Percentiles rank a stretch among this genome's conserved stretches.
These are phyloP conservation scores for Fusarium mundagurra DNA, from an alignment of 2,329 filamentous ascomycete genomes.

Conservation along the genomic window DNA sequence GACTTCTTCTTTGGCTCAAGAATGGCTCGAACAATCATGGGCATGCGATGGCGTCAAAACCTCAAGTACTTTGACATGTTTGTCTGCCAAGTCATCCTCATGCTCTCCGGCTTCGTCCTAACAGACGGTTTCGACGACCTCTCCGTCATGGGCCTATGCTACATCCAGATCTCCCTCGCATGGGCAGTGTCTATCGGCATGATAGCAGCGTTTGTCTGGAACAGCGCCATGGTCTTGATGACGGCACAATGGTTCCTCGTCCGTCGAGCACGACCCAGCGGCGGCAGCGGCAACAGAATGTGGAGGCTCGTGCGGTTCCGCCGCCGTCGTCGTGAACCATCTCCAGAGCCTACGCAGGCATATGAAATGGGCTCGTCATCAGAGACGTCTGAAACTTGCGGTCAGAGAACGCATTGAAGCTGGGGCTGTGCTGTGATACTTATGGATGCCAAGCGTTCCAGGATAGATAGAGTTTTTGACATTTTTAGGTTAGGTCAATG, in stretches of 20 bases:
- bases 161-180: slow-evolving; percentile 6
- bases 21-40: background rate
- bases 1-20: background rate
- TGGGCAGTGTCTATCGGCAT: slow-evolving; percentile 10
- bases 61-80: slow-evolving; percentile 17
- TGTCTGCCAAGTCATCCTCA: slow-evolving; percentile 10
- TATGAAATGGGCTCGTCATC: slow-evolving; percentile 2
- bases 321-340: background rate
- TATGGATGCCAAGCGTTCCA: background rate
- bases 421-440: background rate
- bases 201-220: slow-evolving; percentile 18
- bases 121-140: slow-evolving; percentile 6
- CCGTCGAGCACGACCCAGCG: background rate
- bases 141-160: background rate
- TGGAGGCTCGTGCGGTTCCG: slow-evolving; percentile 7
- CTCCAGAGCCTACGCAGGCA: background rate
- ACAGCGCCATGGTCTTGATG: slow-evolving; percentile 18
- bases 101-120: slow-evolving; percentile 9
- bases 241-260: slow-evolving; percentile 18
- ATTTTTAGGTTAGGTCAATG: background rate
- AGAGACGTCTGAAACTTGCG: background rate
- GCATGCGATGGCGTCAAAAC: background rate
- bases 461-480: background rate
- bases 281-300: background rate
- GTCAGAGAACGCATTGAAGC: background rate